A percentile compares a stretch with the other conserved stretches of the same genome.
phyloP scores from a whole-genome alignment of 306 rosid species.

The Quercus gilva region DNA sequence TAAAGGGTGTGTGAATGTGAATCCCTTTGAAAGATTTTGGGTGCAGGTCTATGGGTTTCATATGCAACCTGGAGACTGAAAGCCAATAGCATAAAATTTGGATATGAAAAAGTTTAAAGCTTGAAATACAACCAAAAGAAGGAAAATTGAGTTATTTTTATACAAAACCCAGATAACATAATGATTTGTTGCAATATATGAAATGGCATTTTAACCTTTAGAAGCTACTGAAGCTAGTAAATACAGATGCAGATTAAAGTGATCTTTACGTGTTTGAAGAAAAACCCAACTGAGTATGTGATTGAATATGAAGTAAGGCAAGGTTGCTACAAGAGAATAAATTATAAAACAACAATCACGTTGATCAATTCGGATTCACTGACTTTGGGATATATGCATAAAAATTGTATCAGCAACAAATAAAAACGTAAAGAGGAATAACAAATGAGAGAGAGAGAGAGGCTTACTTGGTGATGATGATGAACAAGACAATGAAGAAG shows the following conservation, averaged over 20 bases:
- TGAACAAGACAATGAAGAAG: conserved; percentile 23
- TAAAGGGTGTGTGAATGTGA: conserved; percentile 29
- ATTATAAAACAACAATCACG: too few relatives aligned
- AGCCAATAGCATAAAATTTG: neutral
- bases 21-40: conserved; percentile 36
- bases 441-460: neutral
- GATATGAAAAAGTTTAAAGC: neutral
- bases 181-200: neutral
- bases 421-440: neutral
- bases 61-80: conserved; percentile 47
- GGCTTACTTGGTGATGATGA: conserved; percentile 36
- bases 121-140: neutral
- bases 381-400: neutral
- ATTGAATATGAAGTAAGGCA: neutral
- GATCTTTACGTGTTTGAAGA: neutral
- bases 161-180: neutral
- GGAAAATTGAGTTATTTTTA: neutral
- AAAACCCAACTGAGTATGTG: neutral
- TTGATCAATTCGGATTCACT: too few relatives aligned
- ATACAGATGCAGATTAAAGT: neutral
- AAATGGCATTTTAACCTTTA: neutral
- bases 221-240: neutral
- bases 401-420: neutral
- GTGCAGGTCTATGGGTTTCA: conserved; percentile 28
- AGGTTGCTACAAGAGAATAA: neutral